These are phyloP conservation scores for Pyrenophora seminiperda DNA, from an alignment of 2,329 filamentous ascomycete species.

Conservation along the genomic window DNA sequence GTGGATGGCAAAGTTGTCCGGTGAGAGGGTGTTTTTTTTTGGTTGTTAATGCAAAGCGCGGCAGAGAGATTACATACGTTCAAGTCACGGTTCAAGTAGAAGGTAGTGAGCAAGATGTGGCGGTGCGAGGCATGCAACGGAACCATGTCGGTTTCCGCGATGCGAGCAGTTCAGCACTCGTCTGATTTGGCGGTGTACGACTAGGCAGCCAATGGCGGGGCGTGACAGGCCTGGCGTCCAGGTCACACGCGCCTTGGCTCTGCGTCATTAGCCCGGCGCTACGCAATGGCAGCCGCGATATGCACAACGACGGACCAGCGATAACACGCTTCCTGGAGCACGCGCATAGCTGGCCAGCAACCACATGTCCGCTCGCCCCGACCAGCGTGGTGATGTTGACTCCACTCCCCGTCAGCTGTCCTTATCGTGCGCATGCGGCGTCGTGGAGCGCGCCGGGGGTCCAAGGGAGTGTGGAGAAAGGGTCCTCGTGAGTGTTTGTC, in stretches of 20 bases:
- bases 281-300: conserved; percentile 11
- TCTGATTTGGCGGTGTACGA: conserved; percentile 6
- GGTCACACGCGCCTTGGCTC: conserved; percentile 11
- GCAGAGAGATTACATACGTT: too few relatives aligned
- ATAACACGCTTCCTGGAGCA: conserved; percentile 7
- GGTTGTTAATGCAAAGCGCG: too few relatives aligned
- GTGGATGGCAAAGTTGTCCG: too few relatives aligned
- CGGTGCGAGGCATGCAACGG: conserved; percentile 3
- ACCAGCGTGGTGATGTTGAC: conserved; percentile 10
- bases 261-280: conserved; percentile 11
- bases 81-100: background rate
- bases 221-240: background rate
- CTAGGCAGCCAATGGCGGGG: conserved; percentile 1
- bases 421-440: conserved; percentile 17
- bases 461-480: conserved; percentile 4
- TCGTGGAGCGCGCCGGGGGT: conserved; percentile 15
- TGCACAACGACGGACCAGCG: conserved; percentile 2
- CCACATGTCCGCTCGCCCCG: conserved; percentile 6
- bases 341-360: conserved; percentile 10
- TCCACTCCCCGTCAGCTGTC: conserved; percentile 29
- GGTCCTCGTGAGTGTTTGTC: conserved; percentile 17
- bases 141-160: too few relatives aligned
- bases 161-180: conserved; percentile 3
- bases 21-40: too few relatives aligned
- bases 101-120: conserved; percentile 4